phyloP scores from a whole-genome alignment of 1,284 basidiomycete species.

The Inonotus obliquus region DNA sequence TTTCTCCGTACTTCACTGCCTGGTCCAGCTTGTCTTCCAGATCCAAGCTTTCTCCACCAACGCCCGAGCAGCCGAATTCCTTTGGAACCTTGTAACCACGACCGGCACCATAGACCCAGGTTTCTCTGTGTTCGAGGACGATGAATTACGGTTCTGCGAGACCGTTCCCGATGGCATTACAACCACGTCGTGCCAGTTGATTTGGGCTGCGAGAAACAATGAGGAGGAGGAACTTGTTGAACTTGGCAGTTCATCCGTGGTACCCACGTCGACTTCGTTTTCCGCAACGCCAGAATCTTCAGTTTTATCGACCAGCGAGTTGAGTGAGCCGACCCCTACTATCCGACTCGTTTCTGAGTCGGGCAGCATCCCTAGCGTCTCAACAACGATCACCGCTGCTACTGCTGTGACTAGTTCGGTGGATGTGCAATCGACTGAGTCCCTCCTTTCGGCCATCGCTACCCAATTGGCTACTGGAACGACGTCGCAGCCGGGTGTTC shows the following conservation, averaged over 20 bases:
- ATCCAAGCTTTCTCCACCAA: slow-evolving; percentile 63
- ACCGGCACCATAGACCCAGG: slow-evolving; percentile 46
- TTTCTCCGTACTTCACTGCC: slow-evolving; percentile 63
- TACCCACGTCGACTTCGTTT: slow-evolving; percentile 1
- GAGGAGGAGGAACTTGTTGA: slow-evolving; percentile 7
- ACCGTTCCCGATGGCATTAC: slow-evolving; percentile 47
- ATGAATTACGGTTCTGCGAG: slow-evolving; percentile 53
- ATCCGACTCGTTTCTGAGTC: background rate
- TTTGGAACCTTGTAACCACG: slow-evolving; percentile 45
- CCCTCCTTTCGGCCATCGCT: background rate
- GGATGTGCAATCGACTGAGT: slow-evolving; percentile 6
- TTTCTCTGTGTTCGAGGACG: slow-evolving; percentile 47
- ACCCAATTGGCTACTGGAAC: too few species aligned
- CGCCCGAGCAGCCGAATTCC: slow-evolving; percentile 47
- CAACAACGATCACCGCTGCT: slow-evolving; percentile 5
- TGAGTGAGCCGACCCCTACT: background rate
- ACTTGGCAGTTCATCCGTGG: background rate
- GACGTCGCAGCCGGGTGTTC: too few species aligned
- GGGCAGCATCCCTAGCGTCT: background rate
- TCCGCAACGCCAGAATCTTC: background rate
- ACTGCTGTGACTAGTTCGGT: slow-evolving; percentile 9
- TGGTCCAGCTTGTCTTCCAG: slow-evolving; percentile 66
- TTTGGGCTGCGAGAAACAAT: slow-evolving; percentile 42
- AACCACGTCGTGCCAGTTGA: slow-evolving; percentile 44
- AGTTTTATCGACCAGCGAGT: background rate